Conservation (phyloP, 352 stramenopile species). For the Peronospora destructor region DNA sequence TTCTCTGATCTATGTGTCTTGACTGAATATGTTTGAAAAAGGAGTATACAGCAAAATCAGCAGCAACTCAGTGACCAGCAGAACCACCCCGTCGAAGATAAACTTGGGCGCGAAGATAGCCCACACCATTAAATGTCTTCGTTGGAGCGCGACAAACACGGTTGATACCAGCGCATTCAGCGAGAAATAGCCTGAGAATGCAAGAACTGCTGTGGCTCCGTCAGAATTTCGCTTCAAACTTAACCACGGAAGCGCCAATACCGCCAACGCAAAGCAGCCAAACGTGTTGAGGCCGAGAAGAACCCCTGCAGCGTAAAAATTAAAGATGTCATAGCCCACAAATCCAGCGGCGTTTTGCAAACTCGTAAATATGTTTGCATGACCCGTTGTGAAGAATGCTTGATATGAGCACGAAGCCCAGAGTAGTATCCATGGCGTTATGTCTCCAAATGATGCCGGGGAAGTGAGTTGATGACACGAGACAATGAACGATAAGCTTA, state of each 20-base stretch:
- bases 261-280: slow-evolving; percentile 49
- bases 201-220: slow-evolving; percentile 10
- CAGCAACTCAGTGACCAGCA: slow-evolving; percentile 48
- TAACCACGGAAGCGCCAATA: slow-evolving; percentile 36
- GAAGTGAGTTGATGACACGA: slow-evolving; percentile 10
- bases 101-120: slow-evolving; percentile 90
- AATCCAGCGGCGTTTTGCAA: slow-evolving; percentile 87
- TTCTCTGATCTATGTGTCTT: slow-evolving; percentile 15
- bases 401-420: slow-evolving; percentile 57
- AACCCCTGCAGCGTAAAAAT: slow-evolving; percentile 62
- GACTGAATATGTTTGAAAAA: slow-evolving; percentile 9
- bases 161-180: slow-evolving; percentile 65
- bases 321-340: slow-evolving; percentile 83
- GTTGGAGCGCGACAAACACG: slow-evolving; percentile 77
- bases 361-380: slow-evolving; percentile 86
- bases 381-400: slow-evolving; percentile 83
- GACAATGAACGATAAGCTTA: slow-evolving; percentile 40
- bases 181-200: slow-evolving; percentile 41
- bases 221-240: slow-evolving; percentile 5
- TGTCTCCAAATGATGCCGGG: slow-evolving; percentile 1
- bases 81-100: slow-evolving; percentile 70
- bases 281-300: slow-evolving; percentile 88
- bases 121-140: slow-evolving; percentile 90
- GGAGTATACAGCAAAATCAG: slow-evolving; percentile 33
- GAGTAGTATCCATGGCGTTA: slow-evolving; percentile 43